Conservation (phyloP, 2,329 filamentous ascomycete genomes). For the Colletotrichum echinochloae region DNA sequence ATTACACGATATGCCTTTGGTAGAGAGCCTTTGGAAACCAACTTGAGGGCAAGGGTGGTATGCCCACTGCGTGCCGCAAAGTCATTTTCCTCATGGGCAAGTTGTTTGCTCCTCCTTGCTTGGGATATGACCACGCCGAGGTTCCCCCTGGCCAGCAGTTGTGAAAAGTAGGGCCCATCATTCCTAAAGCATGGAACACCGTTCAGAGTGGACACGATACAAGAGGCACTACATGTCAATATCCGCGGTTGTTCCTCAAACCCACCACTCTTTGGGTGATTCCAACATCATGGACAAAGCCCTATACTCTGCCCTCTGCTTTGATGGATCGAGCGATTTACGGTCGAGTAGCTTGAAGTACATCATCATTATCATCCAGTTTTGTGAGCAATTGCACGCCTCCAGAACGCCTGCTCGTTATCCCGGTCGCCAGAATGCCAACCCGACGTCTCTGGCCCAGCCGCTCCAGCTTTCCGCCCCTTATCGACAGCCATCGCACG, state of each 20-base stretch:
- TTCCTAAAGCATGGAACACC: background rate
- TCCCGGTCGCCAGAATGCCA: background rate
- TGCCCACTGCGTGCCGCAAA: background rate
- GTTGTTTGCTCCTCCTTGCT: background rate
- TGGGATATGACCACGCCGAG: background rate
- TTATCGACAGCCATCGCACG: conserved; percentile 66
- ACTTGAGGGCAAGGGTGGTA: background rate
- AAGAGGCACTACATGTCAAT: background rate
- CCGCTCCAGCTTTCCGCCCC: conserved; percentile 59
- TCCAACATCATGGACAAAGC: background rate
- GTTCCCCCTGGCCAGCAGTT: too few species aligned
- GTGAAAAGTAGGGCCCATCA: background rate
- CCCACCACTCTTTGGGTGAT: background rate
- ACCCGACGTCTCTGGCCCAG: conserved; percentile 49
- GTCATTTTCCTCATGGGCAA: background rate
- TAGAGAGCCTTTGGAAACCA: background rate
- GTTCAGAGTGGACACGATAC: background rate
- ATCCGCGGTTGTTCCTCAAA: background rate
- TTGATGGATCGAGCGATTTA: background rate
- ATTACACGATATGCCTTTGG: background rate
- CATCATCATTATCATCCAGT: background rate
- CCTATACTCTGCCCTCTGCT: background rate
- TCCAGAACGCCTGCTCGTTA: background rate
- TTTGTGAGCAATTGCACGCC: background rate
- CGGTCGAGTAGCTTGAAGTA: background rate